Percentiles rank a stretch among this genome's conserved stretches.
phyloP scores from a whole-genome alignment of 1,284 basidiomycete genomes.

The Ustilago shanxiensis region DNA sequence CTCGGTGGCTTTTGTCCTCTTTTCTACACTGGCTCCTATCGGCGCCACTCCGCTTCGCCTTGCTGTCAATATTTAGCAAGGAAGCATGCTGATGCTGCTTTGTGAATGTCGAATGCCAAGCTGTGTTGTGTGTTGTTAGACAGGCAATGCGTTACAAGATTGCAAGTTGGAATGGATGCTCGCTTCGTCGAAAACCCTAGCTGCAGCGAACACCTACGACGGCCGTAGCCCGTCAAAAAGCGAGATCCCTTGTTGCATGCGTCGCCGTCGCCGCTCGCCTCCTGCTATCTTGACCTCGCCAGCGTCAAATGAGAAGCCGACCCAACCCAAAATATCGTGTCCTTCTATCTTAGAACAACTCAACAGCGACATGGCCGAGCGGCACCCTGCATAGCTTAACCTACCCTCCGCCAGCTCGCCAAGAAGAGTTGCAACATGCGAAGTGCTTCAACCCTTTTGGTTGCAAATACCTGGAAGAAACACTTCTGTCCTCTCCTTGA shows the following conservation, averaged over 20 bases:
- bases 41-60: no score
- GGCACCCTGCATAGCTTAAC: slow-evolving; percentile 7
- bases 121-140: no score
- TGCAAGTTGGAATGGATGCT: neutral
- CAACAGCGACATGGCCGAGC: slow-evolving; percentile 4
- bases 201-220: neutral
- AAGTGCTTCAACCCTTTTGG: neutral
- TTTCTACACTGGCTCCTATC: no score
- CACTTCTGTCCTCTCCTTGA: neutral
- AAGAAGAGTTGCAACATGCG: neutral
- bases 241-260: neutral
- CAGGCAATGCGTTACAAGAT: no score
- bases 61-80: no score
- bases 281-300: neutral
- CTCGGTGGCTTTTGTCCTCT: no score
- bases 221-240: neutral
- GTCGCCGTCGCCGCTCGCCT: no score
- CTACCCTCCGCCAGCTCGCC: neutral
- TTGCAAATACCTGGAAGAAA: neutral
- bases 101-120: neutral
- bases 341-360: no score
- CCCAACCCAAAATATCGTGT: no score
- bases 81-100: neutral
- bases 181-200: neutral
- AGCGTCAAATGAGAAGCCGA: no score